Evolutionary conservation across 2,329 filamentous ascomycete species (phyloP).

Genomic region (Colletotrichum ledebouriae): DNA sequence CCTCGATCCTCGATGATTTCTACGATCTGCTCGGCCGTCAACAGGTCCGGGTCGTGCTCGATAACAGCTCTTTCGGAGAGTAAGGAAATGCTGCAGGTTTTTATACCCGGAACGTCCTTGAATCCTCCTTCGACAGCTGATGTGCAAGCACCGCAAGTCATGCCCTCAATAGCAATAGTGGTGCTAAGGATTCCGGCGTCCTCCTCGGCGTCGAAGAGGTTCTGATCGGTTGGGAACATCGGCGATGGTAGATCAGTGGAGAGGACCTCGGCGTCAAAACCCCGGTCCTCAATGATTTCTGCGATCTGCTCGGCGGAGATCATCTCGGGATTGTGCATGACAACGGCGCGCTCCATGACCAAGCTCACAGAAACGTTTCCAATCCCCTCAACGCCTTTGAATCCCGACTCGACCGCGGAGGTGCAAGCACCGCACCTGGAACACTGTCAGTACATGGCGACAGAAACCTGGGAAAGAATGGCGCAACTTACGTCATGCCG

Average conservation of each 20-base stretch:
- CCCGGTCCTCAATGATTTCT: conserved; percentile 91
- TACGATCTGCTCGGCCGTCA: conserved; percentile 66
- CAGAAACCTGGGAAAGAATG: conserved; percentile 22
- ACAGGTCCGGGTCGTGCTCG: conserved; percentile 76
- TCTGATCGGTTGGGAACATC: conserved; percentile 54
- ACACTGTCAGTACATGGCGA: conserved; percentile 48
- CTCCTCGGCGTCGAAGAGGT: conserved; percentile 54
- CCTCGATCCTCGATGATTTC: conserved; percentile 78
- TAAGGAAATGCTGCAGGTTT: conserved; percentile 84
- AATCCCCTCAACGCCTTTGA: conserved; percentile 84
- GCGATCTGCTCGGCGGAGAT: conserved; percentile 82
- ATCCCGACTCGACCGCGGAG: conserved; percentile 92
- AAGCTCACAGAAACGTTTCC: conserved; percentile 91
- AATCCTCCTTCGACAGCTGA: conserved; percentile 87
- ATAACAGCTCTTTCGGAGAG: conserved; percentile 88
- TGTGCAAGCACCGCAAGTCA: conserved; percentile 93
- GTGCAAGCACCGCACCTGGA: conserved; percentile 89
- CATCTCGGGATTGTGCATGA: conserved; percentile 85
- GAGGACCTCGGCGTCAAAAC: conserved; percentile 92
- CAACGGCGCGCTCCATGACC: conserved; percentile 94
- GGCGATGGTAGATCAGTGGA: conserved; percentile 79
- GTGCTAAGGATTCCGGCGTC: conserved; percentile 69
- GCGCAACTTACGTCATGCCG: conserved; percentile 79
- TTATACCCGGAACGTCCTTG: conserved; percentile 79
- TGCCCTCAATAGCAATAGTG: conserved; percentile 84